Evolutionary conservation across 2,329 filamentous ascomycete species (phyloP), one percentile per base, ranked within the genome.

Genomic region (Metarhizium sp.): DNA sequence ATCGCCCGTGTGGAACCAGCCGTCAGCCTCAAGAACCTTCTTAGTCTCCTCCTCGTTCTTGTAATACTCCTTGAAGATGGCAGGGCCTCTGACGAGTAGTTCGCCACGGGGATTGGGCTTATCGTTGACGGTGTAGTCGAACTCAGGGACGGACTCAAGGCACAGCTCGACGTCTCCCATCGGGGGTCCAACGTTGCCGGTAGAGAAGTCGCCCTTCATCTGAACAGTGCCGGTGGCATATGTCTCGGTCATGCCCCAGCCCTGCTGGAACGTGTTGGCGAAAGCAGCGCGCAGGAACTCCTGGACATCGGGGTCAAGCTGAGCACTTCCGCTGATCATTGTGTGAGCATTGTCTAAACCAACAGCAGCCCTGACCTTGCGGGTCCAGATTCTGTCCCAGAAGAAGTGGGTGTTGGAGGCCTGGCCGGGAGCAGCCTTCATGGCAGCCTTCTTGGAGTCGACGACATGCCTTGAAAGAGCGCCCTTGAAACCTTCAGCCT

Each of bases 1-100:
- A 65, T 99, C 94, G 55, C 94, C 94, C 0, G 91, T 96, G 69
- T 88, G 88, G 81, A 99, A 97, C 94, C 94, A 99, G 59, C 94
- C 94, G 61, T 96, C 91, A 36, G 86, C 76, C 8, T 92, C 90
- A 49, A 97, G 77, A 0, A 86, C 78, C 73, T 94, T 94, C 57
- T 77, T 74, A 1, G 92, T 97, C 78, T 96, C 92, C 59, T 88
- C 90, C 0, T 85, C 80, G 71, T 95, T 95, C 75, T 90, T 90
- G 78, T 86, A 92, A 74, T 99, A 99, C 68, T 90, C 89, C 53
- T 75, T 76, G 79, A 97, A 96, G 54, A 92, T 76, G 59, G 81
- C 81, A n/a, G 85, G 82, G 1, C 92, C 90, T 47, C 92, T 84
- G 52, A 97, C 72, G 25, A 96, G 78, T 34, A 99, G 77, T 74